A percentile compares a stretch with the other conserved stretches of the same genome.
These are phyloP conservation scores for Sporisorium reilianum DNA, from an alignment of 1,284 basidiomycete species.

Conservation along the genomic window DNA sequence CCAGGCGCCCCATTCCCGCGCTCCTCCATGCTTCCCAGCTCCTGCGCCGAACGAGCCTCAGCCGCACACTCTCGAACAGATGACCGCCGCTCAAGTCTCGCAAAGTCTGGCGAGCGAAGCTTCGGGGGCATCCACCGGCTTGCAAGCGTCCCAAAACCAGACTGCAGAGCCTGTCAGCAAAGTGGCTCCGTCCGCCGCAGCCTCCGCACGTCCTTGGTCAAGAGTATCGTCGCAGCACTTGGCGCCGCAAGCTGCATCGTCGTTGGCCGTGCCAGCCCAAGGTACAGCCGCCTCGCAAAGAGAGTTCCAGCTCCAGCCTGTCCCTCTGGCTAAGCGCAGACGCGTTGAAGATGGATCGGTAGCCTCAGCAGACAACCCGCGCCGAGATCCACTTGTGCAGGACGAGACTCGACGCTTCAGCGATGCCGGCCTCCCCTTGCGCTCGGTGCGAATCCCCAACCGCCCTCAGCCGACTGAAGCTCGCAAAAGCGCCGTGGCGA, in stretches of 20 bases:
- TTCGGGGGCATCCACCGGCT: not conserved
- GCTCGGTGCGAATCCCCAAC: not conserved
- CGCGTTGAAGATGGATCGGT: conserved; percentile 19
- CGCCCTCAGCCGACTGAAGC: not conserved
- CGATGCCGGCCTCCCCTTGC: conserved; percentile 21
- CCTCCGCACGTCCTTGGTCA: conserved; percentile 11
- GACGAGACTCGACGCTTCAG: conserved; percentile 24
- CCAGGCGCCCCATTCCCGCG: conserved; percentile 15
- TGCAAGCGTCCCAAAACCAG: not conserved
- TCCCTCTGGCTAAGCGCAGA: conserved; percentile 34
- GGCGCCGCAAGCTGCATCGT: not conserved
- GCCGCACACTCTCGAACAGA: not conserved
- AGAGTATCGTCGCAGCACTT: conserved; percentile 8
- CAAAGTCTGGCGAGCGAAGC: not conserved
- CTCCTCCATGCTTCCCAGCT: conserved; percentile 8
- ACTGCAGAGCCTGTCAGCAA: not conserved
- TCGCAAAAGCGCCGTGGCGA: not conserved
- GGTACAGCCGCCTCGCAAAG: not conserved
- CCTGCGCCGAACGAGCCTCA: not conserved
- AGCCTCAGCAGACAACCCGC: not conserved
- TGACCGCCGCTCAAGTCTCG: not conserved
- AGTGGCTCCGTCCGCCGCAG: not conserved
- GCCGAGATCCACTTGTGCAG: not conserved
- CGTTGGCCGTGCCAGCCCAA: not conserved
- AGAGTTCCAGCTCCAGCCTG: conserved; percentile 33